A percentile compares a stretch with the other conserved stretches of the same genome.
Conservation (phyloP, 2,329 filamentous ascomycete species). For the Capronia americana region DNA sequence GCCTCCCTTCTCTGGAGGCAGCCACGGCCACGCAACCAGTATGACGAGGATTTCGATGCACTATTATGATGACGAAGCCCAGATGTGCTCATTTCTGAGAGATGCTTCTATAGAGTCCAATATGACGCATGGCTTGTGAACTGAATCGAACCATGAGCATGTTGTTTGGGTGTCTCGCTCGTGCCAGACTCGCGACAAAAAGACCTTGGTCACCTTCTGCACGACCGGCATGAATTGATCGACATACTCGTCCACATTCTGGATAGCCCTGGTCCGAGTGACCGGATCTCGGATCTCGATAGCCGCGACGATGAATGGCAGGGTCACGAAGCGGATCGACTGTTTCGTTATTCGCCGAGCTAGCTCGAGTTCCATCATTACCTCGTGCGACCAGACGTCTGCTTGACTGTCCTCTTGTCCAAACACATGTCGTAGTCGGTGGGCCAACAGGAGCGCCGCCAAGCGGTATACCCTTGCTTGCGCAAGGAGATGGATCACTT, state of each 20-base stretch:
- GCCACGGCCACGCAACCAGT: neutral
- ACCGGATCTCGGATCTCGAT: conserved; percentile 23
- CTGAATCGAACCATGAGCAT: conserved; percentile 26
- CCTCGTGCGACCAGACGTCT: conserved; percentile 24
- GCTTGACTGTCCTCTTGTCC: conserved; percentile 22
- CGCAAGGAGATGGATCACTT: conserved; percentile 25
- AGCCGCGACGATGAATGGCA: conserved; percentile 25
- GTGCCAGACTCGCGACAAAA: conserved; percentile 25
- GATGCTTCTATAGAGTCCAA: conserved; percentile 7
- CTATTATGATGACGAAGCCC: too few relatives aligned
- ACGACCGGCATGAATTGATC: conserved; percentile 27
- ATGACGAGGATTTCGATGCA: neutral
- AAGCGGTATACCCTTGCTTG: conserved; percentile 28
- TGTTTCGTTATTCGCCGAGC: conserved; percentile 12
- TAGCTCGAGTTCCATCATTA: conserved; percentile 24
- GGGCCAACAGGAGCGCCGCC: conserved; percentile 22
- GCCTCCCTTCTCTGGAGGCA: neutral
- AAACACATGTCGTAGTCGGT: conserved; percentile 23
- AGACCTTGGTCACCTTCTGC: conserved; percentile 21
- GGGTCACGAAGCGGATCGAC: conserved; percentile 21
- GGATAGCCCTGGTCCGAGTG: conserved; percentile 13
- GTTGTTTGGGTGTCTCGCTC: conserved; percentile 18
- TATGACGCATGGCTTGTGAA: conserved; percentile 24
- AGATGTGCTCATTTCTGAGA: too few relatives aligned
- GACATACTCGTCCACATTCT: conserved; percentile 26